Evolutionary conservation across 1,284 basidiomycete species (phyloP).

Genomic region (Stygiomarasmius scandens): DNA sequence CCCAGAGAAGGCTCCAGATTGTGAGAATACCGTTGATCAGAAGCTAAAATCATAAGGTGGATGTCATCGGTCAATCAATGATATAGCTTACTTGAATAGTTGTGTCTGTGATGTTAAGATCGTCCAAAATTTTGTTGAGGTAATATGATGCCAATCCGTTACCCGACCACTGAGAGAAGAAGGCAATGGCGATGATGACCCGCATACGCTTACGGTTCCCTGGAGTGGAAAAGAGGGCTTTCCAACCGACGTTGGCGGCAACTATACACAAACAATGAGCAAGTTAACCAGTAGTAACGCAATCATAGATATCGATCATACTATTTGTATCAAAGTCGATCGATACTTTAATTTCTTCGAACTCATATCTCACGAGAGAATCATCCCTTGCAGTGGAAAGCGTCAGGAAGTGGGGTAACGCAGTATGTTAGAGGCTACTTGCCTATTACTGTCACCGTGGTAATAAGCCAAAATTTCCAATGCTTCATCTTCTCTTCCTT

Average conservation of each 20-base stretch:
- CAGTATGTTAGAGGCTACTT: slow-evolving; percentile 11
- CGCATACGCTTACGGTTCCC: slow-evolving; percentile 72
- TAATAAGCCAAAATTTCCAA: slow-evolving; percentile 48
- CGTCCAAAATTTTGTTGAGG: slow-evolving; percentile 69
- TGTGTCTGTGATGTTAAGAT: slow-evolving; percentile 69
- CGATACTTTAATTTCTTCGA: slow-evolving; percentile 77
- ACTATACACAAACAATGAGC: slow-evolving; percentile 26
- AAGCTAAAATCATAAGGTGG: slow-evolving; percentile 34
- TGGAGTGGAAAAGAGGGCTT: slow-evolving; percentile 53
- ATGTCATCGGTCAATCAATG: background rate
- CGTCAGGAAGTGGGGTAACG: too few species aligned
- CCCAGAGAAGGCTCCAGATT: slow-evolving; percentile 75
- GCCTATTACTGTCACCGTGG: slow-evolving; percentile 70
- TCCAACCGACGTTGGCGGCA: slow-evolving; percentile 62
- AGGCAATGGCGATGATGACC: slow-evolving; percentile 70
- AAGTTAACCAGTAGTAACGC: slow-evolving; percentile 3
- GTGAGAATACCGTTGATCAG: slow-evolving; percentile 76
- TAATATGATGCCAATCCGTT: slow-evolving; percentile 80
- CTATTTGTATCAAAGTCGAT: slow-evolving; percentile 60
- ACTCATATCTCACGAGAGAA: slow-evolving; percentile 73
- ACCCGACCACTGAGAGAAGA: slow-evolving; percentile 78
- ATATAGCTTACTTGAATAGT: slow-evolving; percentile 46
- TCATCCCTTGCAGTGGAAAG: slow-evolving; percentile 45
- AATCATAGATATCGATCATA: slow-evolving; percentile 18
- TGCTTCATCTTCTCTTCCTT: slow-evolving; percentile 28